phyloP scores from a whole-genome alignment of 495 filamentous ascomycete genomes.

The Penicillium ochrochloron region DNA sequence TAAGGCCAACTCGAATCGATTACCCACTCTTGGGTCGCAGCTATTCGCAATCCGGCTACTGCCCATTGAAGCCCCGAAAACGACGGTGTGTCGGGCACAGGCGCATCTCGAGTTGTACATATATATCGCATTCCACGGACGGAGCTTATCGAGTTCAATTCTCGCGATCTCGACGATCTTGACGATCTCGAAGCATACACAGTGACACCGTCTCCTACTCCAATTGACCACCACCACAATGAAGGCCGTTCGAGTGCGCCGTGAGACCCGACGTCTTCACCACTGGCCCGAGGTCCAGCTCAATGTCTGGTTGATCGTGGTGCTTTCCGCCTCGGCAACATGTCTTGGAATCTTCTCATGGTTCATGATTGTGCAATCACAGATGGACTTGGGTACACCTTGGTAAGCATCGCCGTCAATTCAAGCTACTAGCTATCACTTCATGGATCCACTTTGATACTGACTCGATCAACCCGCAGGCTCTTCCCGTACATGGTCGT shows the following conservation, averaged over 20 bases:
- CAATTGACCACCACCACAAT: neutral
- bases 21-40: slow-evolving; percentile 6
- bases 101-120: neutral
- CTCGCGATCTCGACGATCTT: neutral
- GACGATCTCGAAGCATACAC: neutral
- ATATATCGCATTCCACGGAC: slow-evolving; percentile 1
- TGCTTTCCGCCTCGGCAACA: slow-evolving; percentile 75
- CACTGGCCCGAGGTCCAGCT: slow-evolving; percentile 94
- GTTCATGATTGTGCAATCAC: slow-evolving; percentile 80
- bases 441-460: slow-evolving; percentile 10
- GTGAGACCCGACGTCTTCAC: slow-evolving; percentile 64
- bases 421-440: neutral
- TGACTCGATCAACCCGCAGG: slow-evolving; percentile 54
- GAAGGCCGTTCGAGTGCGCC: slow-evolving; percentile 35
- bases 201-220: neutral
- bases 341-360: slow-evolving; percentile 86
- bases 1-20: slow-evolving; percentile 4
- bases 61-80: neutral
- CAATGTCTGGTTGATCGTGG: slow-evolving; percentile 89
- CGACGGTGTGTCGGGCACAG: slow-evolving; percentile 15
- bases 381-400: slow-evolving; percentile 71
- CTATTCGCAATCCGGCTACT: neutral
- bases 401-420: slow-evolving; percentile 63
- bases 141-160: neutral
- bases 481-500: slow-evolving; percentile 93